Evolutionary conservation across 495 filamentous ascomycete genomes (phyloP).

Genomic region (Trichoderma erinaceum): DNA sequence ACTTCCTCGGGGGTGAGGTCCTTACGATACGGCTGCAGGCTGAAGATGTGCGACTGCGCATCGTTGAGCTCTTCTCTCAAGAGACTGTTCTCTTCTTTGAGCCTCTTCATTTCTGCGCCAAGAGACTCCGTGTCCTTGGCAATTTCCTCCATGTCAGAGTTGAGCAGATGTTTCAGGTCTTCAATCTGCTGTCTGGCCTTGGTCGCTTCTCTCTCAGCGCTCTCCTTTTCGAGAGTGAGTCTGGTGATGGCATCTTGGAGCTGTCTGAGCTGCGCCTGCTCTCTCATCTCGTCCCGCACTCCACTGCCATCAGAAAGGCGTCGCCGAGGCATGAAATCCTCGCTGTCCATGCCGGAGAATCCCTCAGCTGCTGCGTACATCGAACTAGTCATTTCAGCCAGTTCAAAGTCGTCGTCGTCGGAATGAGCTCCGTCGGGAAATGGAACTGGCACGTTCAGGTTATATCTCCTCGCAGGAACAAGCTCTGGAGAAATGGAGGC

Average conservation of each 20-base stretch:
- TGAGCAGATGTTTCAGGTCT: constrained; percentile 13
- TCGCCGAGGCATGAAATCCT: neutral
- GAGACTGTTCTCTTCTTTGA: constrained; percentile 18
- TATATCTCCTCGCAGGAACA: neutral
- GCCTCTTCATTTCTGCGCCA: constrained; percentile 6
- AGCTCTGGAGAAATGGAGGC: neutral
- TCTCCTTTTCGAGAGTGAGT: constrained; percentile 1
- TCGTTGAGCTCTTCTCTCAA: constrained; percentile 24
- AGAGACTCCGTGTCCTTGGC: neutral
- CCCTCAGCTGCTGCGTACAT: neutral
- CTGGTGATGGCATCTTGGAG: neutral
- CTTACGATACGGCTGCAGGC: constrained; percentile 28
- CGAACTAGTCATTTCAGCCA: neutral
- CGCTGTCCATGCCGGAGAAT: neutral
- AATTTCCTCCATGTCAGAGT: constrained; percentile 3
- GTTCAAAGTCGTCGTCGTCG: constrained; percentile 5
- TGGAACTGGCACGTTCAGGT: neutral
- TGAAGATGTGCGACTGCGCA: constrained; percentile 31
- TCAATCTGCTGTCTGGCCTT: neutral
- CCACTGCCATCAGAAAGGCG: neutral
- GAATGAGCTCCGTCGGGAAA: neutral
- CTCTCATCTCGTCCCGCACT: neutral
- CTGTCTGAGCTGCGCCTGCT: neutral
- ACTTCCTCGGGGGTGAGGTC: constrained; percentile 27
- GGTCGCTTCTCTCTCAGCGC: neutral